These are phyloP conservation scores for Sugiyamaella marilandica DNA, from an alignment of 805 yeast species.

Conservation along the genomic window DNA sequence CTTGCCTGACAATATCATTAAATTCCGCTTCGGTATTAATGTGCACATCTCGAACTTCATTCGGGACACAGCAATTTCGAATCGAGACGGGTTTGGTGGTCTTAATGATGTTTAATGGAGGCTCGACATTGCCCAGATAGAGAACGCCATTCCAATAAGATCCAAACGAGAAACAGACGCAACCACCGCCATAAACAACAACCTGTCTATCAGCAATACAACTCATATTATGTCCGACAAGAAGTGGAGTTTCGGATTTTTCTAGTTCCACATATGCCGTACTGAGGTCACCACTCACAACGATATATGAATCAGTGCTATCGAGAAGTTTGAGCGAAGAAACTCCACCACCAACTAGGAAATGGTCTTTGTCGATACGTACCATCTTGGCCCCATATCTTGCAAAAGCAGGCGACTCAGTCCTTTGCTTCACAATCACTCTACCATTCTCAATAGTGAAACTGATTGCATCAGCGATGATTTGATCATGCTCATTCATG, in stretches of 20 bases:
- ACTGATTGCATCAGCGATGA: constrained; percentile 19
- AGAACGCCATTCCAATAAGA: constrained; percentile 42
- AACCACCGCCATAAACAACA: constrained; percentile 60
- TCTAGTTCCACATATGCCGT: constrained; percentile 3
- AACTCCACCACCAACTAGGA: constrained; percentile 57
- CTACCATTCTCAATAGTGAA: constrained; percentile 9
- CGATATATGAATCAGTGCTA: constrained; percentile 36
- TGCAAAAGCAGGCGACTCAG: constrained; percentile 3
- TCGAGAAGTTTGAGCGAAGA: constrained; percentile 37
- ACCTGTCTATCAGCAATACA: constrained; percentile 19
- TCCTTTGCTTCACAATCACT: constrained; percentile 38
- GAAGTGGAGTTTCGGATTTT: constrained; percentile 36
- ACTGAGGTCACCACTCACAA: constrained; percentile 13
- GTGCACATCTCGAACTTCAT: not conserved
- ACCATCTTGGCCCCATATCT: constrained; percentile 44
- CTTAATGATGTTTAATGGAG: not conserved
- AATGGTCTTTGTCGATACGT: constrained; percentile 29
- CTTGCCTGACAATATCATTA: not conserved
- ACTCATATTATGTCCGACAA: constrained; percentile 50
- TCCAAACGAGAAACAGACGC: constrained; percentile 80
- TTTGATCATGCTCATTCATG: constrained; percentile 7
- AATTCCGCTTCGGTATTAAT: constrained; percentile 8
- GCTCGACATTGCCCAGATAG: not conserved
- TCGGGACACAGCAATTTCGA: not conserved
- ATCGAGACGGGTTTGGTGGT: not conserved